phyloP scores from a whole-genome alignment of 176 grass and related monocot species.

The Ensete ventricosum region DNA sequence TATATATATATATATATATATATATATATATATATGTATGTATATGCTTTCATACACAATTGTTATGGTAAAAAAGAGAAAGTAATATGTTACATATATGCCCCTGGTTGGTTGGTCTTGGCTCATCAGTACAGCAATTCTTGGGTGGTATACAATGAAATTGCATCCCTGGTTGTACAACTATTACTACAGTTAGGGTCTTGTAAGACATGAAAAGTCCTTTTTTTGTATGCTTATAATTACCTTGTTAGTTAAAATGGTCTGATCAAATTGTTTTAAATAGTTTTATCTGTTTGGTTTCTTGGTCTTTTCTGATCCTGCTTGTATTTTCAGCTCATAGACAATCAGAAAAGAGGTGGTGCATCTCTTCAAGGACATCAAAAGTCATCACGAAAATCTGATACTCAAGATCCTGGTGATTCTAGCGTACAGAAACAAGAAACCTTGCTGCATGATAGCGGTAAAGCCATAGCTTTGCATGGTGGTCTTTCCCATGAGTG shows the following conservation, averaged over 20 bases:
- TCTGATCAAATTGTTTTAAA: neutral
- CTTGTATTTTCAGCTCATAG: neutral
- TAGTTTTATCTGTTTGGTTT: neutral
- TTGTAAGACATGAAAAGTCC: neutral
- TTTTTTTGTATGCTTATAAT: neutral
- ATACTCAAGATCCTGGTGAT: neutral
- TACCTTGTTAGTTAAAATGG: neutral
- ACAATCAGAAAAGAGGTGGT: neutral
- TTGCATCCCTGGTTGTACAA: neutral
- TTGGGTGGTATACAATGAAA: neutral
- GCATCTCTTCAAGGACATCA: neutral
- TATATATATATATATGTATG: no score
- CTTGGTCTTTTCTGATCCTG: neutral
- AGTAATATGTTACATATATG: no score
- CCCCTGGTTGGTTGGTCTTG: no score
- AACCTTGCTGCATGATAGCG: slow-evolving; percentile 12
- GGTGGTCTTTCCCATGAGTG: slow-evolving; percentile 27
- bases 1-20: no score
- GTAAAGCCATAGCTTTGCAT: neutral
- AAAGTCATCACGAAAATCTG: slow-evolving; percentile 20
- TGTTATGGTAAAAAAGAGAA: no score
- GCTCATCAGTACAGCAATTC: neutral
- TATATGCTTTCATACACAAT: no score
- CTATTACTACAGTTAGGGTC: neutral
- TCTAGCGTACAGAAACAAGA: slow-evolving; percentile 11